A percentile compares a stretch with the other conserved stretches of the same genome.
phyloP scores from a whole-genome alignment of 306 rosid genomes.

The Acacia crassicarpa region DNA sequence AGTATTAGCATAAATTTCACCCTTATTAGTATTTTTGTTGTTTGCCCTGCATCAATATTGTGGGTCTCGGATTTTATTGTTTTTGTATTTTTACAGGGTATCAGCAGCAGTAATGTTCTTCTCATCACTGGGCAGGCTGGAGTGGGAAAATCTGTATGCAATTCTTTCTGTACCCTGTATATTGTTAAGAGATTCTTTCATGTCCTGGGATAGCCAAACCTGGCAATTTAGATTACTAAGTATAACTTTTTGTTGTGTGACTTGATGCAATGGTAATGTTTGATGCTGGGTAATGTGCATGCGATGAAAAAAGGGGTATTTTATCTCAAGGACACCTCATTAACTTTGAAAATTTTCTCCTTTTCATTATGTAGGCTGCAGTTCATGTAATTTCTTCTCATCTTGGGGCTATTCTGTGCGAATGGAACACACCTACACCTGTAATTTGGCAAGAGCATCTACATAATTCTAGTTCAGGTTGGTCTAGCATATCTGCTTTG shows the following conservation, averaged over 20 bases:
- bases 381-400: conserved; percentile 74
- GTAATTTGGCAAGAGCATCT: conserved; percentile 87
- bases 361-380: conserved; percentile 57
- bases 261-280: conserved; percentile 8
- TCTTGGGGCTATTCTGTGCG: conserved; percentile 67
- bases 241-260: background rate
- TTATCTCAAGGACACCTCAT: background rate
- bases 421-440: conserved; percentile 96
- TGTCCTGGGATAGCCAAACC: background rate
- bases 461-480: conserved; percentile 73
- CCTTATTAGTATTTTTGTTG: conserved; percentile 4
- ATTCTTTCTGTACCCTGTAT: conserved; percentile 30
- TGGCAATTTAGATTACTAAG: background rate
- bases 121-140: conserved; percentile 90
- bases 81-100: conserved; percentile 46
- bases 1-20: conserved; percentile 9
- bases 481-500: conserved; percentile 22
- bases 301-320: background rate
- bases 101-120: conserved; percentile 51
- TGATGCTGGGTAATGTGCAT: conserved; percentile 1
- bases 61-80: conserved; percentile 20
- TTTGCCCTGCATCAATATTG: background rate
- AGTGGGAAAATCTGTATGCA: conserved; percentile 87
- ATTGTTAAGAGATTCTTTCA: conserved; percentile 23
- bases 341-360: conserved; percentile 20